Evolutionary conservation across 2,329 filamentous ascomycete species (phyloP), one percentile per base, ranked within the genome.

Genomic region (Chaetomiaceae sp.): DNA sequence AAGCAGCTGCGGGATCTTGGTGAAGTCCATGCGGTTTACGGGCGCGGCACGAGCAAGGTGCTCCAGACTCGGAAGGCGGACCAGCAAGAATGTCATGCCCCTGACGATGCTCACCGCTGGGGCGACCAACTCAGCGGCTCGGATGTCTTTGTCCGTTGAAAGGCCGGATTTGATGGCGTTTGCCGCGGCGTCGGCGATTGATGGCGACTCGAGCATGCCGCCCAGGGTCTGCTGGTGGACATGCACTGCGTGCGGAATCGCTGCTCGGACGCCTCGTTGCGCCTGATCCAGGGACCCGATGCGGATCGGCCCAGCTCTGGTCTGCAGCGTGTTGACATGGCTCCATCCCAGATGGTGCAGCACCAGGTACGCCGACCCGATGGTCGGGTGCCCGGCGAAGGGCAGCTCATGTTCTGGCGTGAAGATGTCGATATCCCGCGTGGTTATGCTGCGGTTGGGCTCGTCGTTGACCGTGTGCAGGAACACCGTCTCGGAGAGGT

Each of bases 11-110:
- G 47, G 42, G 7, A 67, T 18, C 3, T 18, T 42, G 9, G 57
- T 61, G 58, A 75, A 67, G 37, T 73, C 62, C 11, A 71, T 64
- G 27, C 62, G 60, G 30, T 66, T 62, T 3, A 60, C 48, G 41
- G 44, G 59, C 27, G 68, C 59, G 3, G 74, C 70, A 11, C 67
- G 61, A 5, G 70, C 75, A 16, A 92, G 73, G 7, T 78, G 75
- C 27, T 82, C 81, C 9, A 89, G 67, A 49, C 75, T 76, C 0
- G 79, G 73, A 20, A 94, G 72, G 59, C 80, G 71, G 13, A 87
- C 73, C 29, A 89, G 76, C n/a, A 82, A 69, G 66, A 90, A 90
- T 1, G 80, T 81, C 84, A 91, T 86, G 43, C 87, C 88, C 40
- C 81, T 81, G 32, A 90, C 86, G 41, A 90, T 80, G 58, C 79